A percentile compares a stretch with the other conserved stretches of the same genome.
These are phyloP conservation scores for Fusarium decemcellulare DNA, from an alignment of 2,329 filamentous ascomycete genomes.

Conservation along the genomic window DNA sequence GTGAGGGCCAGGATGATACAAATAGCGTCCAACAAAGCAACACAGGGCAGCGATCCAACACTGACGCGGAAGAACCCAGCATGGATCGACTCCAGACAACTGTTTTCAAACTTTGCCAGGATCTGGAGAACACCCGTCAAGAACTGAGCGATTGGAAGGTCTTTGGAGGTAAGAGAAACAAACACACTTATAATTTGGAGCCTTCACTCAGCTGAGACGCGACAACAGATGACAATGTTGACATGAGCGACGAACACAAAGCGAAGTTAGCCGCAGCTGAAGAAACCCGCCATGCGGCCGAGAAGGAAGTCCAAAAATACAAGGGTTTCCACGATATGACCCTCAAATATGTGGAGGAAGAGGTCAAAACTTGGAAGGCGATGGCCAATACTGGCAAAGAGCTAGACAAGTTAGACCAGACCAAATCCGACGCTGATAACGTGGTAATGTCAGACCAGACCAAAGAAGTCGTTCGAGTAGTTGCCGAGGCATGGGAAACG, in stretches of 20 bases:
- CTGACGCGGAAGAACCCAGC: too few species aligned
- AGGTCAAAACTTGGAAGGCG: neutral
- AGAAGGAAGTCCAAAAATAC: neutral
- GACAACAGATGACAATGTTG: neutral
- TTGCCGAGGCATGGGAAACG: neutral
- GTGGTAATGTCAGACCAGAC: neutral
- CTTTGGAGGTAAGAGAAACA: too few species aligned
- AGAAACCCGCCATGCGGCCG: neutral
- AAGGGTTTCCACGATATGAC: neutral
- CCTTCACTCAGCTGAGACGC: too few species aligned
- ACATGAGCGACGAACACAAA: neutral
- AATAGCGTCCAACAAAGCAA: too few species aligned
- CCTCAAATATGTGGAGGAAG: neutral
- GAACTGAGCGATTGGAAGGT: too few species aligned
- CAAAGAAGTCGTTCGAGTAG: neutral
- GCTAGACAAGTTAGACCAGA: neutral
- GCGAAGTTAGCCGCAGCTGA: neutral
- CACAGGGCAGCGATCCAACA: neutral
- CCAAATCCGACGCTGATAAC: too few species aligned
- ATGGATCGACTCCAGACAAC: too few species aligned
- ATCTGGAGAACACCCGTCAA: too few species aligned
- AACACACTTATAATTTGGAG: too few species aligned
- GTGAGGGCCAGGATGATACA: neutral
- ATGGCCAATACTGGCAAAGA: neutral
- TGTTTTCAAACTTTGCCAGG: too few species aligned